Conservation (phyloP, 2,329 filamentous ascomycete species). For the Hymenotorrendiella dingleyae region DNA sequence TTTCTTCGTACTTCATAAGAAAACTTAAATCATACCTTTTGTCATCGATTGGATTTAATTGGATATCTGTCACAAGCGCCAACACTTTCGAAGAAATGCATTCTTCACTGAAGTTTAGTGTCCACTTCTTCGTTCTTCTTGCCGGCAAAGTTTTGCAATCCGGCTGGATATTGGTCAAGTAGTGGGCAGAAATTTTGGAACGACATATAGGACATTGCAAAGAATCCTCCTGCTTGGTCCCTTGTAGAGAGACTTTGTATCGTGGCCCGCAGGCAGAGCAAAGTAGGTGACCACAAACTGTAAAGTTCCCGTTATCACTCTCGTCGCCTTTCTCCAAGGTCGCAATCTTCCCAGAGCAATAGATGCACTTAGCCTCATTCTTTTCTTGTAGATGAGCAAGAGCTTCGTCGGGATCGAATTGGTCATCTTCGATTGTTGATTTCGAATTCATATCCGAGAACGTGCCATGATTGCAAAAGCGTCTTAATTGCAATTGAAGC, state of each 20-base stretch:
- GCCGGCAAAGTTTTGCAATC: too few relatives aligned
- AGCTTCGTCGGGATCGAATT: constrained; percentile 8
- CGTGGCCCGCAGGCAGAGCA: constrained; percentile 9
- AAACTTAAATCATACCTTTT: neutral
- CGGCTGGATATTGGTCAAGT: too few relatives aligned
- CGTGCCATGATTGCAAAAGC: constrained; percentile 16
- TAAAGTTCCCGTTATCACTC: constrained; percentile 7
- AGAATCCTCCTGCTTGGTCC: neutral
- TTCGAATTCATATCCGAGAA: constrained; percentile 11
- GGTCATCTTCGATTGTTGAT: neutral
- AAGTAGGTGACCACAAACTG: constrained; percentile 13
- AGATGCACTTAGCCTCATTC: constrained; percentile 3
- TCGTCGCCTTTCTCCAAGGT: too few relatives aligned
- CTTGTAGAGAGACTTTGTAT: constrained; percentile 4
- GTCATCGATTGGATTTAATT: neutral
- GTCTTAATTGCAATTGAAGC: constrained; percentile 12
- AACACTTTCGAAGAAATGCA: neutral
- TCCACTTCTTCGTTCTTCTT: neutral
- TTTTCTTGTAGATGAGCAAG: constrained; percentile 6
- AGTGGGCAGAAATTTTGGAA: neutral
- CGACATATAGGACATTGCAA: neutral
- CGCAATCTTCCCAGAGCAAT: constrained; percentile 1
- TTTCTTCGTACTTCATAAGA: constrained; percentile 14
- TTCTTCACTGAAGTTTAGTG: neutral
- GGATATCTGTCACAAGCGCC: neutral